A percentile compares a stretch with the other conserved stretches of the same genome.
Evolutionary conservation across 805 yeast genomes (phyloP).

Genomic region (Myxozyma kluyveri): DNA sequence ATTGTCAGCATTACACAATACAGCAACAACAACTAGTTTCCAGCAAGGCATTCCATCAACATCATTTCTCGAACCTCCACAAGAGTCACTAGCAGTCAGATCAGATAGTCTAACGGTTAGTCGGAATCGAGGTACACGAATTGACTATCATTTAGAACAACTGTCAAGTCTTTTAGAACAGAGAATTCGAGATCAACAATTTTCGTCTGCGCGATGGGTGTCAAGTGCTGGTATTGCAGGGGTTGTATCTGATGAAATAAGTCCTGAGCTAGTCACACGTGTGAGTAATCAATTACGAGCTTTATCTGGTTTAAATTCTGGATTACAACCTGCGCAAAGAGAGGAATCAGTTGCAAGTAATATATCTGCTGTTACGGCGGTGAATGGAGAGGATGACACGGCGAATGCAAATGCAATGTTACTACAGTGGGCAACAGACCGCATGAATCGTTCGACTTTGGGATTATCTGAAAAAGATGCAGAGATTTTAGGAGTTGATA

Average conservation of each 20-base stretch:
- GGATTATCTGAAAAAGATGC: slow-evolving; percentile 27
- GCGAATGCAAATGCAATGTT: neutral
- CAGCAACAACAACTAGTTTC: neutral
- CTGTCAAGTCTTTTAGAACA: slow-evolving; percentile 13
- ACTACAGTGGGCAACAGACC: slow-evolving; percentile 16
- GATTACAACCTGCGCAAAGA: neutral
- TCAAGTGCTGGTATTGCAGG: neutral
- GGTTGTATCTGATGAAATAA: neutral
- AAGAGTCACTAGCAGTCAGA: no score
- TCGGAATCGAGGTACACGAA: slow-evolving; percentile 1
- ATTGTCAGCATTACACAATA: no score
- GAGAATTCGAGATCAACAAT: neutral
- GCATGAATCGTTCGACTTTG: slow-evolving; percentile 10
- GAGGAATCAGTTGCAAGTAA: neutral
- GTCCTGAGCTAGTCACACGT: slow-evolving; percentile 6
- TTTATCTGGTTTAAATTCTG: neutral
- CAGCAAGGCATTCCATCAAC: neutral
- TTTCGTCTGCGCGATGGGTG: neutral
- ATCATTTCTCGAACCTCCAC: neutral
- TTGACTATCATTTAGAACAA: slow-evolving; percentile 21
- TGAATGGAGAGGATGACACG: neutral
- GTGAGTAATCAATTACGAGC: neutral
- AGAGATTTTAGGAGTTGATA: slow-evolving; percentile 18
- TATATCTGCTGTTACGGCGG: neutral
- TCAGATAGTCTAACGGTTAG: neutral